Evolutionary conservation across 139 green algal species (phyloP).

Genomic region (Zygnema cylindricum): DNA sequence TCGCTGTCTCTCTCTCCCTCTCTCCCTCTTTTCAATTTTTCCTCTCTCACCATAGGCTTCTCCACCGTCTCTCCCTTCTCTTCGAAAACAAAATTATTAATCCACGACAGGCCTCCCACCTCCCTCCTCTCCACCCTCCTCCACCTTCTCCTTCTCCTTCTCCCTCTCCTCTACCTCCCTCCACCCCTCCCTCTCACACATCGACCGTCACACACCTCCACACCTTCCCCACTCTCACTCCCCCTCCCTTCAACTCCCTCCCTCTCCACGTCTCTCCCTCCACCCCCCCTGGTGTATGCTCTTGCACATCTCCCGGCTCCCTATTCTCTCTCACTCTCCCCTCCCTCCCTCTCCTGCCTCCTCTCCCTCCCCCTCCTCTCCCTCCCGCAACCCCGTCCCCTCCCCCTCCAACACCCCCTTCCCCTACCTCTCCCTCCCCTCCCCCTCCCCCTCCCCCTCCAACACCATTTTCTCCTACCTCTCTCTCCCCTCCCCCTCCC

Average conservation of each 20-base stretch:
- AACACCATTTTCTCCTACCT: neutral
- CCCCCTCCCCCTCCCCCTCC: neutral
- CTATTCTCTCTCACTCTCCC: neutral
- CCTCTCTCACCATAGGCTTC: neutral
- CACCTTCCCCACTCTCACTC: neutral
- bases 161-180: neutral
- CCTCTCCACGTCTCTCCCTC: neutral
- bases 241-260: neutral
- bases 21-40: neutral
- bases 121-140: neutral
- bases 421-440: neutral
- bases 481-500: neutral
- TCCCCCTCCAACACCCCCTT: neutral
- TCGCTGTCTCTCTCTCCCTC: neutral
- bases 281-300: neutral
- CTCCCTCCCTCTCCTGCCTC: constrained; percentile 12
- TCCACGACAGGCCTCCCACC: too few relatives aligned
- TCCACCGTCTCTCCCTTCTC: neutral
- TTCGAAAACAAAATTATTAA: too few relatives aligned
- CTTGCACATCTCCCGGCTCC: constrained; percentile 28
- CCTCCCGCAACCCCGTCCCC: neutral
- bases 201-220: neutral
- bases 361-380: constrained; percentile 1
- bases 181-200: neutral
- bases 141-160: neutral